Evolutionary conservation across 768 basidiomycete genomes (phyloP).

Genomic region (Suillus hirtellus): DNA sequence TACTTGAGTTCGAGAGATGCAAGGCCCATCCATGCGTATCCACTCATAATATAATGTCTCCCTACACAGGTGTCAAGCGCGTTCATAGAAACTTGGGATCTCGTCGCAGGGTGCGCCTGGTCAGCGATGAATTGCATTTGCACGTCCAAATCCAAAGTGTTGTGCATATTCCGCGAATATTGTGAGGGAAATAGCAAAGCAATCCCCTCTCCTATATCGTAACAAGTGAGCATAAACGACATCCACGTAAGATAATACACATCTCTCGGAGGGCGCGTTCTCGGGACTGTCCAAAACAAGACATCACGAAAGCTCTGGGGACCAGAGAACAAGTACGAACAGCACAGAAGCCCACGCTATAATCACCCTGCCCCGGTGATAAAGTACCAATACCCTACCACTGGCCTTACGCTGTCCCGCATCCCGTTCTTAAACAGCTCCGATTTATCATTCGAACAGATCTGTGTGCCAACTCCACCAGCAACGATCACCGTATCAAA

Average conservation of each 20-base stretch:
- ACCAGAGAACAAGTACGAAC: not conserved
- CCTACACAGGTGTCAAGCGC: too few species aligned
- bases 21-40: too few species aligned
- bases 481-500: slow-evolving; percentile 32
- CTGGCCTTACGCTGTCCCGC: slow-evolving; percentile 33
- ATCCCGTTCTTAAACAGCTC: slow-evolving; percentile 34
- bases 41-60: too few species aligned
- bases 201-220: not conserved
- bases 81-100: too few species aligned
- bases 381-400: slow-evolving; percentile 37
- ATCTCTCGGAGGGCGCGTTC: not conserved
- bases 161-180: too few species aligned
- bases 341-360: not conserved
- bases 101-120: too few species aligned
- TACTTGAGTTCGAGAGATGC: too few species aligned
- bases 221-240: not conserved
- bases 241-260: not conserved
- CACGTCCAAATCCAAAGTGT: too few species aligned
- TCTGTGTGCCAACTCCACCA: slow-evolving; percentile 32
- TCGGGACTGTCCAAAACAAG: not conserved
- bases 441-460: slow-evolving; percentile 33
- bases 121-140: too few species aligned
- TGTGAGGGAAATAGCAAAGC: too few species aligned
- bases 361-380: not conserved
- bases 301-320: not conserved